A percentile compares a stretch with the other conserved stretches of the same genome.
Evolutionary conservation across 306 rosid genomes (phyloP).

Genomic region (Dryas alaskensis): DNA sequence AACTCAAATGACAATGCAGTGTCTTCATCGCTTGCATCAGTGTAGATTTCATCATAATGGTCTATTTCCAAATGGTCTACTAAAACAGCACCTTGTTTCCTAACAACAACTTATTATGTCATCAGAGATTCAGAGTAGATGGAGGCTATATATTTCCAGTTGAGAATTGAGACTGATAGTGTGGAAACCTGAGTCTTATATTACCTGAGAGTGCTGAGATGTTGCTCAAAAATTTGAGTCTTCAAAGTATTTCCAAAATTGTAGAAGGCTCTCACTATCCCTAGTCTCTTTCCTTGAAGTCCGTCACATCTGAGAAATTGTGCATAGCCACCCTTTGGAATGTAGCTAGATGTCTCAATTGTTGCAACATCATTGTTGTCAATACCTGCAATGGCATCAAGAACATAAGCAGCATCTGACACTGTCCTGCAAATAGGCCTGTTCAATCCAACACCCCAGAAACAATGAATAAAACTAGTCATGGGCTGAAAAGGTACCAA

Average conservation of each 20-base stretch:
- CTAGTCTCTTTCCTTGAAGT: conserved; percentile 51
- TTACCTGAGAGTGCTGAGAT: conserved; percentile 57
- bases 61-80: conserved; percentile 44
- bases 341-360: conserved; percentile 39
- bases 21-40: neutral
- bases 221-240: conserved; percentile 39
- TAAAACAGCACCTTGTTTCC: conserved; percentile 48
- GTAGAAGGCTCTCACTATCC: conserved; percentile 37
- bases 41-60: neutral
- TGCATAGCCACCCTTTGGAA: conserved; percentile 54
- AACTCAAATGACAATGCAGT: conserved; percentile 4
- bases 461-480: neutral
- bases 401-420: conserved; percentile 69
- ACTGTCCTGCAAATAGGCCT: conserved; percentile 78
- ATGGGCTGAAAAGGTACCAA: neutral
- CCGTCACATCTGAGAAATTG: conserved; percentile 51
- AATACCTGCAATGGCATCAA: conserved; percentile 64
- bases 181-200: neutral
- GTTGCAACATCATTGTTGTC: conserved; percentile 58
- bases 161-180: neutral
- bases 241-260: conserved; percentile 19
- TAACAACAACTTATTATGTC: conserved; percentile 3
- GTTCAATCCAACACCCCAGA: neutral
- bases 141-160: neutral
- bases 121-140: neutral